phyloP scores from a whole-genome alignment of 768 basidiomycete genomes.

The Cantharellus cinnabarinus region DNA sequence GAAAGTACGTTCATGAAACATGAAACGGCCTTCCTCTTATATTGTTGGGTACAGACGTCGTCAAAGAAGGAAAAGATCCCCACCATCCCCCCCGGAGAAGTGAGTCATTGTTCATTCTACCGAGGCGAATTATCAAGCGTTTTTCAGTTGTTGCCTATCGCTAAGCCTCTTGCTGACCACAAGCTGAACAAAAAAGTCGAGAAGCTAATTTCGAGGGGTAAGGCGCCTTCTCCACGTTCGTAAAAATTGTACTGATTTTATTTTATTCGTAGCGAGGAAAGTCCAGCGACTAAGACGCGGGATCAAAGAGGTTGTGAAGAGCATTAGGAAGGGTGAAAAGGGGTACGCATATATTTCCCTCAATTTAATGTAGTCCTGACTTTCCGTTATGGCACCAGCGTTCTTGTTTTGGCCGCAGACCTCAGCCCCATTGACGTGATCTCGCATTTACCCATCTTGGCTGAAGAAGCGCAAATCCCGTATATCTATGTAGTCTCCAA shows the following conservation, averaged over 20 bases:
- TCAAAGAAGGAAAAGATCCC: too few relatives aligned
- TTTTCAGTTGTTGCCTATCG: constrained; percentile 24
- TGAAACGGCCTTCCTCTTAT: too few relatives aligned
- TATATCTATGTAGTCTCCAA: constrained; percentile 82
- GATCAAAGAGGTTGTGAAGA: constrained; percentile 97
- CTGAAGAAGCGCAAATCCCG: constrained; percentile 82
- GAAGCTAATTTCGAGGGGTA: constrained; percentile 83
- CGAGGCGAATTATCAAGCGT: too few relatives aligned
- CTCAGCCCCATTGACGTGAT: constrained; percentile 98
- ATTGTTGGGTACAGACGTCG: too few relatives aligned
- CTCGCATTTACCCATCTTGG: constrained; percentile 83
- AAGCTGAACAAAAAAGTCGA: constrained; percentile 89
- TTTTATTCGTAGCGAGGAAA: constrained; percentile 51
- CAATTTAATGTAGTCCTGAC: neutral
- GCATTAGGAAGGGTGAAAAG: constrained; percentile 90
- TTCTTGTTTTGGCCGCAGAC: constrained; percentile 85
- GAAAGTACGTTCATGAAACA: too few relatives aligned
- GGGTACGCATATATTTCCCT: constrained; percentile 29
- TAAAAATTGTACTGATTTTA: neutral
- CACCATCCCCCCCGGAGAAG: too few relatives aligned
- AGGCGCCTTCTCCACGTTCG: neutral
- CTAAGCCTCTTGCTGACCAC: constrained; percentile 78
- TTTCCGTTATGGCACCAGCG: constrained; percentile 22
- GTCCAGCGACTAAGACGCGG: constrained; percentile 90
- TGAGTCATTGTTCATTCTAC: too few relatives aligned